Conservation (phyloP, 768 basidiomycete genomes). For the Boletus vermiculosoides region DNA sequence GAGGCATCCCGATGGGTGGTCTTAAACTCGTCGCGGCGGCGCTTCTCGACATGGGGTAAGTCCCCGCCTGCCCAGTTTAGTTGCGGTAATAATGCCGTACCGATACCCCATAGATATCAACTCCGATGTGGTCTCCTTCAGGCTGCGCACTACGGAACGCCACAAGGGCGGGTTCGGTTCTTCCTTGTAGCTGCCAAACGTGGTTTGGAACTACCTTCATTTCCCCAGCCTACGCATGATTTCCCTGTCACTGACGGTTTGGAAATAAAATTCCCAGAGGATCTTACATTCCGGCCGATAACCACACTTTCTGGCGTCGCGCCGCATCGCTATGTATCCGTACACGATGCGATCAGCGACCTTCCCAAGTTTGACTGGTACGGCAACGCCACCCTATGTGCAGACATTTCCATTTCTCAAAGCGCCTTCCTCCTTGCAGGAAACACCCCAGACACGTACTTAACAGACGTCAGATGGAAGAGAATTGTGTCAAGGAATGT, state of each 20-base stretch:
- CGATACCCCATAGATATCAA: constrained; percentile 38
- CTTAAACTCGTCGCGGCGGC: constrained; percentile 64
- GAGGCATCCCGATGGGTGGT: constrained; percentile 72
- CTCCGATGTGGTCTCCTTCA: constrained; percentile 43
- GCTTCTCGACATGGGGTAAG: constrained; percentile 65
- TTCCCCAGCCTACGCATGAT: constrained; percentile 46
- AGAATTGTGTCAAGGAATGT: constrained; percentile 36
- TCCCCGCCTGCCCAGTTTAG: neutral
- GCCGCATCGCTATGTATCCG: constrained; percentile 54
- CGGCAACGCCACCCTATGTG: constrained; percentile 1
- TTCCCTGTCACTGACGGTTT: constrained; percentile 42
- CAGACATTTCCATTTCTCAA: neutral
- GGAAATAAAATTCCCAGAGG: constrained; percentile 51
- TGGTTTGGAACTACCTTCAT: constrained; percentile 35
- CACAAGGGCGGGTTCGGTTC: constrained; percentile 46
- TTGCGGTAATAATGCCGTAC: neutral
- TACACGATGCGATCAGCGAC: constrained; percentile 74
- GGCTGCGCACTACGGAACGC: constrained; percentile 48
- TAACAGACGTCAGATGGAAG: constrained; percentile 15
- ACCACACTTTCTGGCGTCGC: constrained; percentile 49
- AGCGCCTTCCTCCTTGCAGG: constrained; percentile 10
- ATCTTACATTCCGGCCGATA: constrained; percentile 42
- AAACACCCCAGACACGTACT: constrained; percentile 20
- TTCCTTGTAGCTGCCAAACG: constrained; percentile 46
- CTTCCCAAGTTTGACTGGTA: constrained; percentile 76